Percentiles rank a stretch among this genome's conserved stretches.
phyloP scores from a whole-genome alignment of 345 rosid species.

The Gossypium ekmanianum region DNA sequence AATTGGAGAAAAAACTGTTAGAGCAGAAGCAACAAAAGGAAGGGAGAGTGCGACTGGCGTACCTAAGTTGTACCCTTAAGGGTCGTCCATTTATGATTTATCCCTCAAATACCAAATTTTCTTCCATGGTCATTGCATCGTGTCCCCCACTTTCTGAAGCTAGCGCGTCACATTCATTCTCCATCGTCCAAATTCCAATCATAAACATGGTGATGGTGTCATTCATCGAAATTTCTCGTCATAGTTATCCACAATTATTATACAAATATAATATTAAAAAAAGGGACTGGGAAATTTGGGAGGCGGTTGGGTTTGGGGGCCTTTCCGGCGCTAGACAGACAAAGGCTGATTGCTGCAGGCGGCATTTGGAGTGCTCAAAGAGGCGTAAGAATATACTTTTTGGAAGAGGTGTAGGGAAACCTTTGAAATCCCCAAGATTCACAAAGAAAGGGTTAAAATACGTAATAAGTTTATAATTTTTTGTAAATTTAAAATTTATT shows the following conservation, averaged over 20 bases:
- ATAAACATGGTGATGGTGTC: neutral
- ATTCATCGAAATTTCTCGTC: neutral
- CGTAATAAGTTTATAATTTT: no score
- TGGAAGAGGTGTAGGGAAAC: neutral
- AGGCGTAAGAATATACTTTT: constrained; percentile 26
- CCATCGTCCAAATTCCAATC: neutral
- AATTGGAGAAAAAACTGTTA: constrained; percentile 2
- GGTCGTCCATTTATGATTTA: neutral
- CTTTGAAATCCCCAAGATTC: neutral
- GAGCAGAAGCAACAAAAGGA: neutral
- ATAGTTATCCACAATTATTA: constrained; percentile 19
- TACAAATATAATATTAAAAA: neutral
- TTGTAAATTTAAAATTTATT: no score
- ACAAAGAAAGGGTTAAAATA: neutral
- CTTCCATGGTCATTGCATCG: neutral
- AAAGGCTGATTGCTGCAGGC: constrained; percentile 22
- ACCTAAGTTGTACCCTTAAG: neutral
- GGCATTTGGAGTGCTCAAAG: constrained; percentile 56
- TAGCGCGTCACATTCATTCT: neutral
- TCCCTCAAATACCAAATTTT: neutral
- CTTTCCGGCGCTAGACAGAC: constrained; percentile 18
- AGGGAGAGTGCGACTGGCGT: neutral
- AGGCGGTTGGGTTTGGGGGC: neutral
- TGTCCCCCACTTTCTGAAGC: neutral
- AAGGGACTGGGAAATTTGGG: neutral